These are phyloP conservation scores for Trypanosoma boissoni DNA, from an alignment of 208 protist genomes.

Conservation along the genomic window DNA sequence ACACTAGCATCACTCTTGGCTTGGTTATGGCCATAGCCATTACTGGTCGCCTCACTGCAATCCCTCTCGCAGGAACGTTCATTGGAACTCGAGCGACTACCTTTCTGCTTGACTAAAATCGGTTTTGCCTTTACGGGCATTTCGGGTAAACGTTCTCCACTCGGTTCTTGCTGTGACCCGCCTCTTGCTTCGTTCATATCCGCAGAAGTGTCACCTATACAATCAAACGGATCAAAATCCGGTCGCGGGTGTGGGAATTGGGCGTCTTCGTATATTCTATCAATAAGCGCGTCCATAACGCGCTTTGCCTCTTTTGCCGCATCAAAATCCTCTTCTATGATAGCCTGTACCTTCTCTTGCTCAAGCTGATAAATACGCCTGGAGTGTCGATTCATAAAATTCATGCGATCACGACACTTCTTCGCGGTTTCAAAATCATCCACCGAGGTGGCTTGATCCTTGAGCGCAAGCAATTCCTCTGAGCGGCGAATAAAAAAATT, in stretches of 20 bases:
- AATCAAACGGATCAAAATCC: constrained; percentile 14
- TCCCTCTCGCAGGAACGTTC: background rate
- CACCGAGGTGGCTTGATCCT: constrained; percentile 64
- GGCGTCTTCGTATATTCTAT: constrained; percentile 45
- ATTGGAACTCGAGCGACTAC: background rate
- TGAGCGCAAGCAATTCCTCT: constrained; percentile 77
- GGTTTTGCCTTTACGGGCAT: too few species aligned
- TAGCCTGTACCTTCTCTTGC: constrained; percentile 87
- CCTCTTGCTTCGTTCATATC: background rate
- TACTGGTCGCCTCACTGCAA: background rate
- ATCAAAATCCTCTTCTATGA: constrained; percentile 89
- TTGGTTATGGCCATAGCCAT: too few species aligned
- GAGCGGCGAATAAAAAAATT: constrained; percentile 80
- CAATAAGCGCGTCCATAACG: constrained; percentile 69
- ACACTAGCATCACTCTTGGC: background rate
- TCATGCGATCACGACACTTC: constrained; percentile 70
- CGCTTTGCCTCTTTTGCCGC: constrained; percentile 61
- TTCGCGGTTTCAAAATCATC: constrained; percentile 69
- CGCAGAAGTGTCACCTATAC: background rate
- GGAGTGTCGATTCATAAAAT: constrained; percentile 52
- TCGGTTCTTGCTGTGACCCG: background rate
- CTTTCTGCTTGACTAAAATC: too few species aligned
- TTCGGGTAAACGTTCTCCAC: too few species aligned
- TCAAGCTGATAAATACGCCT: constrained; percentile 80
- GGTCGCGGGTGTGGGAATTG: constrained; percentile 33